Evolutionary conservation across 495 filamentous ascomycete genomes (phyloP).

Genomic region (Aspergillus affinis): DNA sequence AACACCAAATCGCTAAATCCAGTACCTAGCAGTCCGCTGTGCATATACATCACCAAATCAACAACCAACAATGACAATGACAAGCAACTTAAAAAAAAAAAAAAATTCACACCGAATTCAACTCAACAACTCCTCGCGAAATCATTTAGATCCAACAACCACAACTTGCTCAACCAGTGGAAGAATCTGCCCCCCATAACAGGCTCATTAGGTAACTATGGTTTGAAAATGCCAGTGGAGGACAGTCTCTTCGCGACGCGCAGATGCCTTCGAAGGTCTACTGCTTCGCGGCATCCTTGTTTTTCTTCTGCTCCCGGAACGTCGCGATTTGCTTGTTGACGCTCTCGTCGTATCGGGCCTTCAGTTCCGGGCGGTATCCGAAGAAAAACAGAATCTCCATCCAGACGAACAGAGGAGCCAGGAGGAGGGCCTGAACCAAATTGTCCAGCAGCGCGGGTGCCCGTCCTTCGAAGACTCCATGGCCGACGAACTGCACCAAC

Average conservation of each 20-base stretch:
- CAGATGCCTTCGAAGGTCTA: conserved; percentile 8
- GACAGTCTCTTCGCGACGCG: background rate
- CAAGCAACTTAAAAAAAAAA: background rate
- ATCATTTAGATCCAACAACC: background rate
- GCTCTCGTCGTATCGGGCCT: conserved; percentile 70
- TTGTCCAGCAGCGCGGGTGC: conserved; percentile 91
- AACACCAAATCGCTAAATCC: conserved; percentile 3
- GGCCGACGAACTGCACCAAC: conserved; percentile 87
- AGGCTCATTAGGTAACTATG: background rate
- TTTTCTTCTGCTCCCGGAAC: conserved; percentile 38
- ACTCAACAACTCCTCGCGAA: background rate
- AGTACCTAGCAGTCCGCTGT: background rate
- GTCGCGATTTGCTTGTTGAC: conserved; percentile 62
- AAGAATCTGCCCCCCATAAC: conserved; percentile 5
- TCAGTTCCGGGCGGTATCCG: conserved; percentile 86
- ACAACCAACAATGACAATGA: background rate
- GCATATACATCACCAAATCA: conserved; percentile 6
- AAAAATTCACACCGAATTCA: background rate
- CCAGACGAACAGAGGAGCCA: conserved; percentile 99
- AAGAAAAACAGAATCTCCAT: conserved; percentile 89
- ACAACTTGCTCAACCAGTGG: background rate
- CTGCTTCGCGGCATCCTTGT: conserved; percentile 17
- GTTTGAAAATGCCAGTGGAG: background rate
- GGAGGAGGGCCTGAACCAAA: conserved; percentile 81
- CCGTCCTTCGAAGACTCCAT: conserved; percentile 84